Base-by-base conservation (phyloP, 73 alveolate species). In the Paramecium biaurelia region DNA sequence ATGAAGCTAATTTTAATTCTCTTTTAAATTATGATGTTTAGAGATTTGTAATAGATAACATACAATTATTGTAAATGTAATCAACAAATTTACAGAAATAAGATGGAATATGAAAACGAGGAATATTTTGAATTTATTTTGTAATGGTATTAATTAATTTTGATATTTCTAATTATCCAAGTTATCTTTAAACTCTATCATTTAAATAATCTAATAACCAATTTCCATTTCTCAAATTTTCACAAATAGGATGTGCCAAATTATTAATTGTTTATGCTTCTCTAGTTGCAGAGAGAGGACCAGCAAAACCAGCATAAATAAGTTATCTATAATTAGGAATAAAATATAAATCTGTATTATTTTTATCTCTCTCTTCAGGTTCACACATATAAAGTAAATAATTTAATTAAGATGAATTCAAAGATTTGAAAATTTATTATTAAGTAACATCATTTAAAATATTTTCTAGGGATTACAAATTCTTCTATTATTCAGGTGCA, bases 181-280 rank as follows among this genome's bases (percentile, higher is more conserved):
- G 68, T 53, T 53, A 18, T 0, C 14, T 11, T 68, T 42, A 12
- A 1, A 89, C 84, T 92, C 99, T 95, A 56, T 93, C 92, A 8
- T 92, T 74, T 8, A 97, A 76, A 92, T 97, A 98, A 70, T 98
- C 99, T 35, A 98, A 59, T 56, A 95, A 92, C 99, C 99, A 98
- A 92, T 98, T 94, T 24, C 99, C 99, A 24, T 93, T 87, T 85
- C 99, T 95, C 15, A 98, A 82, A 90, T 97, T 98, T 56, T 96
- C 96, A 57, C 92, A 93, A 6, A 92, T 41, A 34, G 93, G 85
- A 41, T 92, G 90, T 18, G 85, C 95, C 57, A 92, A 76, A 82
- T 92, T 72, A 26, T 92, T 92, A 70, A 24, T 26, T 23, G 23
- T 32, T n/a, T 59, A 76, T 20, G 95, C 92, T 79, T 92, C 92